Base-by-base conservation (phyloP, 805 yeast genomes). In the Lachancea kluyveri region DNA sequence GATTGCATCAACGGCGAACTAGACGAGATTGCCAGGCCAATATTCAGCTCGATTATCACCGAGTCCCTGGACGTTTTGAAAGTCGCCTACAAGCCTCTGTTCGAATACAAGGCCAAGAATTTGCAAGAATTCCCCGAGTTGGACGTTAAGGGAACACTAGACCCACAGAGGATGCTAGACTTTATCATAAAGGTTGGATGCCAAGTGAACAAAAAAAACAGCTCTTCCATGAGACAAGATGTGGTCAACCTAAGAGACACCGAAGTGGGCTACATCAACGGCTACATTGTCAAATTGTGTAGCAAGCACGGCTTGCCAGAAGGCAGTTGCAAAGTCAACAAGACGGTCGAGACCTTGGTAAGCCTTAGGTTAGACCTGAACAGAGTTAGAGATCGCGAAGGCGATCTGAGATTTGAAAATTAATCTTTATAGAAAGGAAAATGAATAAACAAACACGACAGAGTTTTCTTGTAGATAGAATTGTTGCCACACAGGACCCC, bases 261-360 rank as follows among this genome's bases (percentile, higher is more conserved):
- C 0, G 98, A 90, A 51, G 72, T 90, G 13, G 82, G 79, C 39
- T 81, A 72, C 52, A 78, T 90, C 37, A 92, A 88, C 52, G 96
- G 96, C 1, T 85, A 76, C 48, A 66, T 88, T 8, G 78, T 71
- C 1, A 52, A 48, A 5, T 57, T 76, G 31, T 94, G 84, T 1
- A 44, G 55, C 18, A 59, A 62, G 36, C 57, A 67, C 28, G 62
- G 66, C 0, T 21, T 60, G 26, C 48, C 37, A 3, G 54, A 57
- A 1, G 44, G 37, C 11, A 28, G 32, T 1, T 45, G 42, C 8
- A 54, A 56, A 18, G 52, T 54, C 16, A 63, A 63, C 41, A 44
- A 43, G 26, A 52, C 65, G 1, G 46, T 63, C 7, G 39, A 43
- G 7, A 50, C 56, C 23, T 39, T 64, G 10, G 64, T 62, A 4